These are phyloP conservation scores for Cladosporium sp. DNA, from an alignment of 2,329 filamentous ascomycete genomes.

Conservation along the genomic window DNA sequence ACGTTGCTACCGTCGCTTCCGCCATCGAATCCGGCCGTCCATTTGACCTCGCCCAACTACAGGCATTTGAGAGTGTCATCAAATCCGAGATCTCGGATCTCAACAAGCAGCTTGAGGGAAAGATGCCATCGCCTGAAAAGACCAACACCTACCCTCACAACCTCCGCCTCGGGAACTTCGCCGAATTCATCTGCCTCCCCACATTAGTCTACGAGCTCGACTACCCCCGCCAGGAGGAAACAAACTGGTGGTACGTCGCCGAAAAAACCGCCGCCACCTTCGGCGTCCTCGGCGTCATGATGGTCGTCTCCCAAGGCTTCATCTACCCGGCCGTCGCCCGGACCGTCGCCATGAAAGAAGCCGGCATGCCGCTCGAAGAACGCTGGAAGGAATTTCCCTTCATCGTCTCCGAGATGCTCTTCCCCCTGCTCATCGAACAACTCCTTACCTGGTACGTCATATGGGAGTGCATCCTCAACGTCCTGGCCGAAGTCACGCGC, in stretches of 20 bases:
- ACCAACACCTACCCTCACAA: conserved; percentile 66
- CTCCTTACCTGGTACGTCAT: conserved; percentile 78
- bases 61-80: conserved; percentile 65
- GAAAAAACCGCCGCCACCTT: conserved; percentile 72
- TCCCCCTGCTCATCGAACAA: conserved; percentile 78
- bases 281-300: conserved; percentile 75
- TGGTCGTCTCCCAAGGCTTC: conserved; percentile 72
- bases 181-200: conserved; percentile 72
- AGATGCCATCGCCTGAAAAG: conserved; percentile 47
- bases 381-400: conserved; percentile 70
- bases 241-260: conserved; percentile 72
- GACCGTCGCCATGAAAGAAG: conserved; percentile 67
- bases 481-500: conserved; percentile 71
- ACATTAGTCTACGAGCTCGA: conserved; percentile 78
- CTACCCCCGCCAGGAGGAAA: conserved; percentile 69
- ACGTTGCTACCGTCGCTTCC: conserved; percentile 61
- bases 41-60: conserved; percentile 62
- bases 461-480: conserved; percentile 68
- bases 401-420: conserved; percentile 72
- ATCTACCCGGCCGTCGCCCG: conserved; percentile 75
- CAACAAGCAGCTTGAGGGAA: conserved; percentile 65
- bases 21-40: conserved; percentile 63
- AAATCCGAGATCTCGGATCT: conserved; percentile 66
- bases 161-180: conserved; percentile 63
- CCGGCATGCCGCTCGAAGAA: conserved; percentile 59